phyloP scores from a whole-genome alignment of 805 yeast species.

The Suhomyces vadensis region DNA sequence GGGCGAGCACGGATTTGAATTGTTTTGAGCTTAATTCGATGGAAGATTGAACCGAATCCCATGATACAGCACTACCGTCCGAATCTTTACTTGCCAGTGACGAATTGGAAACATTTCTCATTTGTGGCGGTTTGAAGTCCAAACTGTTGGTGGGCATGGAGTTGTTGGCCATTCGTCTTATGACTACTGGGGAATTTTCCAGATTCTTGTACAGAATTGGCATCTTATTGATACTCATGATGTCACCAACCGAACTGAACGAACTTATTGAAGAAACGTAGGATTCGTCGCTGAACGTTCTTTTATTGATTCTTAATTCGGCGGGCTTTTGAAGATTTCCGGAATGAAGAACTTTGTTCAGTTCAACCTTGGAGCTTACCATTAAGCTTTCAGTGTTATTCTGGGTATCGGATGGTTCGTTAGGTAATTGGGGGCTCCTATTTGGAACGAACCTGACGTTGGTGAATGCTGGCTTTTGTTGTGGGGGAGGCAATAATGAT shows the following conservation, averaged over 20 bases:
- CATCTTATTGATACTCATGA: constrained; percentile 19
- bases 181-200: background rate
- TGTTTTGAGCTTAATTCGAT: constrained; percentile 18
- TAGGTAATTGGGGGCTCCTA: too few species aligned
- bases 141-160: background rate
- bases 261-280: constrained; percentile 40
- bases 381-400: background rate
- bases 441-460: constrained; percentile 5
- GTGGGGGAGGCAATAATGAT: background rate
- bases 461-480: constrained; percentile 1
- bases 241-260: constrained; percentile 37
- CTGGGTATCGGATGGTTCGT: constrained; percentile 1
- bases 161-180: background rate
- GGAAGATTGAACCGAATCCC: constrained; percentile 33
- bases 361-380: background rate
- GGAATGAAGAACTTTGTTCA: background rate
- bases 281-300: constrained; percentile 40
- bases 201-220: constrained; percentile 5
- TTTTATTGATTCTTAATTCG: constrained; percentile 14
- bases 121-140: background rate
- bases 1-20: background rate
- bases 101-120: constrained; percentile 7
- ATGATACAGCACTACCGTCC: constrained; percentile 17
- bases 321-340: background rate
- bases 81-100: constrained; percentile 8